Percentiles rank a stretch among this genome's conserved stretches.
phyloP scores from a whole-genome alignment of 176 grass and related monocot species.

The Avena eriantha region DNA sequence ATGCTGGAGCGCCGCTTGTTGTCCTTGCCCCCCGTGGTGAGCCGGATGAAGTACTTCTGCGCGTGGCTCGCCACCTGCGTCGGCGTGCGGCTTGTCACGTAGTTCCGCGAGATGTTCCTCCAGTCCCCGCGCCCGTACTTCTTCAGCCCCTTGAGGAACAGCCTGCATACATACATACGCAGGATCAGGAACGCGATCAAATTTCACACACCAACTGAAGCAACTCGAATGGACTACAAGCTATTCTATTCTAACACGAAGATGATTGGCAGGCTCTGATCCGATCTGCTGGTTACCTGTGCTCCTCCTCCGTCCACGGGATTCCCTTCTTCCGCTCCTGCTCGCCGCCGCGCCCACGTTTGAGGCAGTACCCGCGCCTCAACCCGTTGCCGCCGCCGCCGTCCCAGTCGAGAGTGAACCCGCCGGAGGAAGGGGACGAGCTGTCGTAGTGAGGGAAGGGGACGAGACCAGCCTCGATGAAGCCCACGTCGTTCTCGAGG shows the following conservation, averaged over 20 bases:
- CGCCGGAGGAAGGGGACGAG: slow-evolving; percentile 42
- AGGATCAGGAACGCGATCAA: slow-evolving; percentile 5
- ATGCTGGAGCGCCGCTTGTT: slow-evolving; percentile 99
- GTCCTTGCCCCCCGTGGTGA: slow-evolving; percentile 86
- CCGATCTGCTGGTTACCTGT: background rate
- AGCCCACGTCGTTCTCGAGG: slow-evolving; percentile 82
- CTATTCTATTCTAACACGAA: background rate
- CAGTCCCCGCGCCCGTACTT: slow-evolving; percentile 97
- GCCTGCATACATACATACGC: slow-evolving; percentile 39
- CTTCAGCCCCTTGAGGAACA: slow-evolving; percentile 85
- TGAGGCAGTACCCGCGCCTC: slow-evolving; percentile 67
- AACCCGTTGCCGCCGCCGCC: slow-evolving; percentile 52
- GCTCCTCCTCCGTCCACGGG: slow-evolving; percentile 85
- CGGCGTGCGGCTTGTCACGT: slow-evolving; percentile 85
- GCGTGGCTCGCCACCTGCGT: slow-evolving; percentile 98
- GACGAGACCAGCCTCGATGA: slow-evolving; percentile 83
- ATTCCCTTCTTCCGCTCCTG: slow-evolving; percentile 98
- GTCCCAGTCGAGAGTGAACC: slow-evolving; percentile 62
- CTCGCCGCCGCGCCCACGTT: slow-evolving; percentile 57
- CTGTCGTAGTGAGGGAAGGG: slow-evolving; percentile 74
- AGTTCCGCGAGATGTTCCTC: slow-evolving; percentile 96
- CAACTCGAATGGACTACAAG: background rate
- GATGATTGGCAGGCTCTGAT: background rate
- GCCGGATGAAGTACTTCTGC: slow-evolving; percentile 96
- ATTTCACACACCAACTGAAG: slow-evolving; percentile 7